These are phyloP conservation scores for Annulohypoxylon truncatum DNA, from an alignment of 2,329 filamentous ascomycete species.

Conservation along the genomic window DNA sequence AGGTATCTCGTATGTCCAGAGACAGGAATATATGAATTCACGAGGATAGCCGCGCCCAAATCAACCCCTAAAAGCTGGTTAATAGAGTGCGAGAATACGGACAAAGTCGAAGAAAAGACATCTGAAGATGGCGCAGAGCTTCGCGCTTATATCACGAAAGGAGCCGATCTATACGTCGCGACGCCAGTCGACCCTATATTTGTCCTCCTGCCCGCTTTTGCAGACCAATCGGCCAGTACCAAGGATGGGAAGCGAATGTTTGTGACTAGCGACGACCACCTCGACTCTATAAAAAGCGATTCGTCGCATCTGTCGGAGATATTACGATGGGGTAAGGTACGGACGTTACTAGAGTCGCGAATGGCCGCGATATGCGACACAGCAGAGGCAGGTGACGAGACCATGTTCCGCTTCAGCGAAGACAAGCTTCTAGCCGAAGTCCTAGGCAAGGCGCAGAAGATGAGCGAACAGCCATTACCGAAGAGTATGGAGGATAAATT, in stretches of 20 bases:
- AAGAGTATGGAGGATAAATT: conserved; percentile 87
- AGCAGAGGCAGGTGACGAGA: conserved; percentile 84
- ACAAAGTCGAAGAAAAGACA: conserved; percentile 38
- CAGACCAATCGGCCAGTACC: conserved; percentile 53
- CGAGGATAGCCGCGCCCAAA: conserved; percentile 64
- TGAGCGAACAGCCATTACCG: conserved; percentile 75
- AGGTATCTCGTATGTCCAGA: conserved; percentile 72
- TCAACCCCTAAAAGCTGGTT: conserved; percentile 71
- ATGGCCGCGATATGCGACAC: conserved; percentile 81
- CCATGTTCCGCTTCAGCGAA: conserved; percentile 83
- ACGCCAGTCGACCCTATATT: conserved; percentile 89
- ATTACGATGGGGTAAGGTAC: conserved; percentile 61
- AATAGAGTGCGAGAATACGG: conserved; percentile 55
- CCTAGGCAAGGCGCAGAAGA: conserved; percentile 75
- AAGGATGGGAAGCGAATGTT: conserved; percentile 71
- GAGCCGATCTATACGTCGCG: conserved; percentile 82
- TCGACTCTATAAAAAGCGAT: conserved; percentile 69
- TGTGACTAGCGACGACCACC: conserved; percentile 76
- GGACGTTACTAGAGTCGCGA: conserved; percentile 68
- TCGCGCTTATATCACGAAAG: conserved; percentile 65
- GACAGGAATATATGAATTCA: conserved; percentile 74
- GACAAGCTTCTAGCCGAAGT: conserved; percentile 75
- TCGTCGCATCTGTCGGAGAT: conserved; percentile 70
- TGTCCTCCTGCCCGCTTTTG: conserved; percentile 79
- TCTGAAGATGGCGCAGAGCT: conserved; percentile 43